Evolutionary conservation across 352 stramenopile species (phyloP).

Genomic region (Globisporangium nagaii): DNA sequence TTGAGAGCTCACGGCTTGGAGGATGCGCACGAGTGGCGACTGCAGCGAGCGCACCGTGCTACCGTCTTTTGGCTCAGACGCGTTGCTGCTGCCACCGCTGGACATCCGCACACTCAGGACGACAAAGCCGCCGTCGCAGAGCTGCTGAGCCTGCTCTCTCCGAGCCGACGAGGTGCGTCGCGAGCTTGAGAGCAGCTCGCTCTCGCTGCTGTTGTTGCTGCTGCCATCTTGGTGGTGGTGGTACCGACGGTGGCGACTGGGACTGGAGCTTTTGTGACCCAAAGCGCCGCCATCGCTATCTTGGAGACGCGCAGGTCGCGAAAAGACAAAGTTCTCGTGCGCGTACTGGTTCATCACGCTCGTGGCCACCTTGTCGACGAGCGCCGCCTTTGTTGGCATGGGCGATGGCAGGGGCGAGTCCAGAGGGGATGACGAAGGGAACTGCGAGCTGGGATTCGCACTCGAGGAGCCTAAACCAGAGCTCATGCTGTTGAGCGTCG

Average conservation of each 20-base stretch:
- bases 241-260: not conserved
- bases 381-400: not conserved
- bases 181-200: not conserved
- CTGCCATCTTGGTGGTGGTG: no score
- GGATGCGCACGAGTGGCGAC: slow-evolving; percentile 27
- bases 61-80: not conserved
- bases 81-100: not conserved
- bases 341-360: slow-evolving; percentile 46
- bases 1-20: slow-evolving; percentile 8
- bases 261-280: no score
- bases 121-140: slow-evolving; percentile 25
- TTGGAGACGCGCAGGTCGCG: slow-evolving; percentile 17
- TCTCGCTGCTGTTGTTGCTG: not conserved
- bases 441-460: not conserved
- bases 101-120: slow-evolving; percentile 17
- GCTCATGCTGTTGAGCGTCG: not conserved
- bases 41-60: not conserved
- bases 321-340: slow-evolving; percentile 72
- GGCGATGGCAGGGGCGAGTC: slow-evolving; percentile 9
- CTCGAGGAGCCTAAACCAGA: not conserved
- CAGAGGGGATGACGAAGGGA: not conserved
- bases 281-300: not conserved
- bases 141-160: slow-evolving; percentile 4
- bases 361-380: slow-evolving; percentile 7
- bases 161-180: not conserved